phyloP scores from a whole-genome alignment of 768 basidiomycete genomes.

The Leccinum boreale region DNA sequence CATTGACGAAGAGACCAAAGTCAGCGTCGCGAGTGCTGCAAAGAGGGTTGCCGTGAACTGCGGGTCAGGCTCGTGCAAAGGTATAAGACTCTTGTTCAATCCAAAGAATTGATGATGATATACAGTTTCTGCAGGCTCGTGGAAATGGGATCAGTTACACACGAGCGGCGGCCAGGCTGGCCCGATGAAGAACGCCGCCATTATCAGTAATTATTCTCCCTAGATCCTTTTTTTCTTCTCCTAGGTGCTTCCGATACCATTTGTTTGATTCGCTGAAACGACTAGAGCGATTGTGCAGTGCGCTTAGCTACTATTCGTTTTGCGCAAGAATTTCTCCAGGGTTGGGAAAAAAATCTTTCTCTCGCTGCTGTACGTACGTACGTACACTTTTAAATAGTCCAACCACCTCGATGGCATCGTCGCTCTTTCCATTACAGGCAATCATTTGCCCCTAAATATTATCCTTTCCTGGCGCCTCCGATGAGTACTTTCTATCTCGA shows the following conservation, averaged over 20 bases:
- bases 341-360: not conserved
- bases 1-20: constrained; percentile 35
- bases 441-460: not conserved
- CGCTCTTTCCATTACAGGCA: constrained; percentile 6
- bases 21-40: constrained; percentile 43
- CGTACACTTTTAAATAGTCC: not conserved
- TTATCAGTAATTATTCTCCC: constrained; percentile 32
- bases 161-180: constrained; percentile 45
- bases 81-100: constrained; percentile 25
- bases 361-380: not conserved
- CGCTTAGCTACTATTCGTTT: not conserved
- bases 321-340: not conserved
- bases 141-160: constrained; percentile 49
- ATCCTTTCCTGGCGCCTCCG: not conserved
- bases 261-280: not conserved
- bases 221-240: constrained; percentile 6
- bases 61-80: constrained; percentile 48
- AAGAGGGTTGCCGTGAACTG: constrained; percentile 53
- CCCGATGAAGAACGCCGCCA: constrained; percentile 26
- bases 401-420: not conserved
- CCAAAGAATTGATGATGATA: not conserved
- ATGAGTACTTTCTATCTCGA: constrained; percentile 7
- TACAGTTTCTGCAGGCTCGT: constrained; percentile 33
- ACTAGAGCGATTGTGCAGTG: not conserved
- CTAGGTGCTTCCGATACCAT: not conserved